Percentiles rank a stretch among this genome's conserved stretches.
phyloP scores from a whole-genome alignment of 192 early-diverging fungal species.

The Phlyctochytrium bullatum region DNA sequence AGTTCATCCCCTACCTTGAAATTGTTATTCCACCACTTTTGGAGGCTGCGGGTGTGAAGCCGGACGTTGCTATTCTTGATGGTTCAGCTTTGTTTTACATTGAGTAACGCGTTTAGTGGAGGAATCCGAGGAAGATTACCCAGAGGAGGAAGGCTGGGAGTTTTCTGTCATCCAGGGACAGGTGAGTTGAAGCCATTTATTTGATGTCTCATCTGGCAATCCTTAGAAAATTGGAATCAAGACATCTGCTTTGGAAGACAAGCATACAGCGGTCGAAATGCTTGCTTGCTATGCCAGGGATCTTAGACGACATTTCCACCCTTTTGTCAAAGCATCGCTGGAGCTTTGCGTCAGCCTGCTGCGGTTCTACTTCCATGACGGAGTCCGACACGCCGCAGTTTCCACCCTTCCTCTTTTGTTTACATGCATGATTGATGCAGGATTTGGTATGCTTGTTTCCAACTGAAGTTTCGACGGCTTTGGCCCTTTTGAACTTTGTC shows the following conservation, averaged over 20 bases:
- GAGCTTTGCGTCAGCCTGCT: conserved; percentile 86
- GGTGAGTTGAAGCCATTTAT: conserved; percentile 11
- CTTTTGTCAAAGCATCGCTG: conserved; percentile 79
- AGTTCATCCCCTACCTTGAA: conserved; percentile 90
- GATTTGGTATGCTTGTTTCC: conserved; percentile 21
- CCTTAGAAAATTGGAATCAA: conserved; percentile 86
- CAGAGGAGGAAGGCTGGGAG: conserved; percentile 98
- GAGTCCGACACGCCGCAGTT: conserved; percentile 86
- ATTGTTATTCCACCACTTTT: conserved; percentile 93
- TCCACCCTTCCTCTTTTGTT: conserved; percentile 79
- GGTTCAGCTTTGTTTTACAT: conserved; percentile 12
- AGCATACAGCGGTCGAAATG: conserved; percentile 98
- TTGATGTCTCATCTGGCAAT: neutral
- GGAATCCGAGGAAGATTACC: conserved; percentile 82
- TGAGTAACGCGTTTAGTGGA: conserved; percentile 52
- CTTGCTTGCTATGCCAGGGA: conserved; percentile 90
- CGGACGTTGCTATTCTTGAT: conserved; percentile 89
- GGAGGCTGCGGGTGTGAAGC: conserved; percentile 77
- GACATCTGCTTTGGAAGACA: conserved; percentile 95
- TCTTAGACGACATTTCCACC: conserved; percentile 83
- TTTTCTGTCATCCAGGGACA: conserved; percentile 89
- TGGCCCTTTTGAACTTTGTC: conserved; percentile 14
- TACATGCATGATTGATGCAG: conserved; percentile 40
- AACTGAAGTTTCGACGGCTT: neutral
- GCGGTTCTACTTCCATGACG: conserved; percentile 98